phyloP scores from a whole-genome alignment of 1,139 yeast species.

The Taiozyma sp. region DNA sequence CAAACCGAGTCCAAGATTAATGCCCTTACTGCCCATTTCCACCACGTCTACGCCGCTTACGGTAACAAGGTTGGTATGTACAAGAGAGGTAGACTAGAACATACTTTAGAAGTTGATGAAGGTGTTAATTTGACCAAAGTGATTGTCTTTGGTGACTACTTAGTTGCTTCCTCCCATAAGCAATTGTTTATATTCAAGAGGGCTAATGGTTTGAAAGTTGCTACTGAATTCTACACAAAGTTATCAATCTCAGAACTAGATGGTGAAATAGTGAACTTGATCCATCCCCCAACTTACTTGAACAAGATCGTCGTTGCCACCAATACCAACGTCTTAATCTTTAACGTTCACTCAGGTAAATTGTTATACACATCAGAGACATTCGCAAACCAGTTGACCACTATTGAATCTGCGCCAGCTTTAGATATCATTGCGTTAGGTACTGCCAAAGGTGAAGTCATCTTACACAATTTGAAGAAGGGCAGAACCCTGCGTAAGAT shows the following conservation, averaged over 20 bases:
- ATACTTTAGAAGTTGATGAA: slow-evolving; percentile 35
- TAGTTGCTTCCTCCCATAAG: slow-evolving; percentile 56
- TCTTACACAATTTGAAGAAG: slow-evolving; percentile 62
- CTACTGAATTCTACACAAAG: slow-evolving; percentile 64
- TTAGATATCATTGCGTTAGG: slow-evolving; percentile 82
- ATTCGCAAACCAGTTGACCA: slow-evolving; percentile 46
- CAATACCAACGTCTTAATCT: slow-evolving; percentile 51
- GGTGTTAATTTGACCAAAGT: slow-evolving; percentile 40
- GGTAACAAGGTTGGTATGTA: slow-evolving; percentile 69
- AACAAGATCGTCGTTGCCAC: slow-evolving; percentile 82
- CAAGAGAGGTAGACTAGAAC: slow-evolving; percentile 75
- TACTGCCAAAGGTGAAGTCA: slow-evolving; percentile 59
- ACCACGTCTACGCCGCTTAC: slow-evolving; percentile 76
- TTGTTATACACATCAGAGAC: slow-evolving; percentile 54
- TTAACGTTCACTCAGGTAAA: slow-evolving; percentile 77
- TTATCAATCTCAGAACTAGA: slow-evolving; percentile 50
- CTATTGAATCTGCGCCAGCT: slow-evolving; percentile 79
- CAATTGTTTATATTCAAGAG: slow-evolving; percentile 61
- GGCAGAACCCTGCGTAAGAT: slow-evolving; percentile 55
- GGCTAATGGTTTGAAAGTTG: slow-evolving; percentile 39
- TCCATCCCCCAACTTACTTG: slow-evolving; percentile 88
- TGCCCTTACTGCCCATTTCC: slow-evolving; percentile 74
- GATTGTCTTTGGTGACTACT: slow-evolving; percentile 71
- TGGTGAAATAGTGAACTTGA: slow-evolving; percentile 63
- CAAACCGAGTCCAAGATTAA: slow-evolving; percentile 70